Conservation (phyloP, 225 moss, liverwort and hornwort genomes). For the Ulota crispa region DNA sequence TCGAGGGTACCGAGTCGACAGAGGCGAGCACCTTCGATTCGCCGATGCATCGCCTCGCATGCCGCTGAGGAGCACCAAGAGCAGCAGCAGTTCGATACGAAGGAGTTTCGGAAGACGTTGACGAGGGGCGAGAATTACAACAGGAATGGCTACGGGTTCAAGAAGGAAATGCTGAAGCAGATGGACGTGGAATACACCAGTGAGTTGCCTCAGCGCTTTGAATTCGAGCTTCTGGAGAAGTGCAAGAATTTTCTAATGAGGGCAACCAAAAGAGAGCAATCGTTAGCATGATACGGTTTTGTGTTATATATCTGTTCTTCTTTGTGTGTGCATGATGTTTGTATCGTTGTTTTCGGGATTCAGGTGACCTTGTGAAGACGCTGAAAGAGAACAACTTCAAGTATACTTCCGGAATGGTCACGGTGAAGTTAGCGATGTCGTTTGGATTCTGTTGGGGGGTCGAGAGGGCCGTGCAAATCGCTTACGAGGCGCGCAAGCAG, state of each 20-base stretch:
- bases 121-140: constrained; percentile 71
- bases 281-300: not conserved
- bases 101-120: constrained; percentile 61
- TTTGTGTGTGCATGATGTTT: not conserved
- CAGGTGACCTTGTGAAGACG: constrained; percentile 68
- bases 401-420: constrained; percentile 73
- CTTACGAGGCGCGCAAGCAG: constrained; percentile 84
- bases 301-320: not conserved
- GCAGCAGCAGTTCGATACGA: constrained; percentile 58
- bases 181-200: constrained; percentile 78
- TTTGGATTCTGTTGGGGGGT: constrained; percentile 94
- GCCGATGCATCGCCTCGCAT: constrained; percentile 34
- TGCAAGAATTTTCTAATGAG: not conserved
- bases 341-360: not conserved
- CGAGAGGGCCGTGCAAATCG: constrained; percentile 86
- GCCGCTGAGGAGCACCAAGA: constrained; percentile 31
- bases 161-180: constrained; percentile 77
- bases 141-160: constrained; percentile 68
- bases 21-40: not conserved
- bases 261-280: not conserved
- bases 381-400: constrained; percentile 71
- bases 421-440: constrained; percentile 69
- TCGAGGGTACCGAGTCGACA: not conserved
- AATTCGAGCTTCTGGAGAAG: not conserved
- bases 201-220: constrained; percentile 19